These are phyloP conservation scores for Colletotrichum phormii DNA, from an alignment of 2,329 filamentous ascomycete species.

Conservation along the genomic window DNA sequence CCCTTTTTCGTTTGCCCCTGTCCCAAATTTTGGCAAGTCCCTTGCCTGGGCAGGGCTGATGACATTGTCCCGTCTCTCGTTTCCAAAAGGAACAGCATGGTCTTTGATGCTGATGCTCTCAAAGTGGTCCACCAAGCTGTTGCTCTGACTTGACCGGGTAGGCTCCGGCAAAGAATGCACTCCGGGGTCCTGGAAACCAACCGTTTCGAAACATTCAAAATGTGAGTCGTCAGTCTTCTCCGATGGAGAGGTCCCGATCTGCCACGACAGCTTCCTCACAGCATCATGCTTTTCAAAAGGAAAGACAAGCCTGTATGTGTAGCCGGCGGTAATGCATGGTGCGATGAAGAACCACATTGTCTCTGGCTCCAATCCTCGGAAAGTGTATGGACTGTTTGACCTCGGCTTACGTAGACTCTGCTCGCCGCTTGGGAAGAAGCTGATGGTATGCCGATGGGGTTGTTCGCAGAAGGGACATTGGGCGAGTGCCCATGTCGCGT, in stretches of 20 bases:
- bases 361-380: background rate
- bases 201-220: background rate
- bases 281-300: background rate
- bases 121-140: background rate
- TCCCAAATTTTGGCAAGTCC: background rate
- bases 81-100: background rate
- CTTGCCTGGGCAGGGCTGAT: background rate
- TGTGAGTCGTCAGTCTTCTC: background rate
- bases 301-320: background rate
- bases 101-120: background rate
- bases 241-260: background rate
- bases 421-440: background rate
- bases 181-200: background rate
- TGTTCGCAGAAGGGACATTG: background rate
- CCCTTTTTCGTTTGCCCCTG: background rate
- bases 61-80: background rate
- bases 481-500: background rate
- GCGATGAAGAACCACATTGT: background rate
- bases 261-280: background rate
- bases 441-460: background rate
- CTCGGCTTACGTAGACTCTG: background rate
- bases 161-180: background rate
- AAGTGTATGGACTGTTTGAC: background rate
- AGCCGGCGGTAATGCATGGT: background rate
- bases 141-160: background rate